Base-by-base conservation (phyloP, 306 rosid species). In the Nissolia schottii region DNA sequence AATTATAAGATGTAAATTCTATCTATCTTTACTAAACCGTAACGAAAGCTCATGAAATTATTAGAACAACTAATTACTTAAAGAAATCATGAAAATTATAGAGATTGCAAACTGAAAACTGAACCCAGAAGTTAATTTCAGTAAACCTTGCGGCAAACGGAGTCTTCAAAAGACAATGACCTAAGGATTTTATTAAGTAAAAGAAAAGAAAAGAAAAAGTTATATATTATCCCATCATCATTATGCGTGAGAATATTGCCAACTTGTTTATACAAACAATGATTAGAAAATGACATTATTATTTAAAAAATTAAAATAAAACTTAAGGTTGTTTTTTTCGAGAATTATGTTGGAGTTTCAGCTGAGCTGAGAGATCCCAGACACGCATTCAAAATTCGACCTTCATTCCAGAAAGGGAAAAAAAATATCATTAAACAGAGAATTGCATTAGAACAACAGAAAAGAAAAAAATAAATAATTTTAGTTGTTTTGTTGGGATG, bases 321-420 rank as follows among this genome's bases (percentile, higher is more conserved):
- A 70, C 49, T 7, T 27, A 18, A 18, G 14, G 46, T 24, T 65
- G n/a, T 28, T 71, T 38, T 54, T 38, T 7, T 34, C 10, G 12
- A 67, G 56, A 79, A 70, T 29, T 29, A 46, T 23, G 57, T 32
- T 78, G 57, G n/a, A n/a, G n/a, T n/a, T n/a, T n/a, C 81, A 56
- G 53, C 37, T 50, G 18, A 58, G 76, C 49, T n/a, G 23, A 3
- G 58, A 46, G 80, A 64, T 74, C 80, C 29, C 22, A 64, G 49
- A 41, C 73, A 64, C 43, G 63, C 73, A 67, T 50, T 57, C 41
- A 10, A 22, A 63, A 76, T 49, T 64, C 24, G 27, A 55, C 72
- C 79, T 54, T 13, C 79, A 77, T 50, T 3, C 20, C 1, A 8
- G 50, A 58, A 60, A 22, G 40, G 2, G 3, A 7, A 31, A 48